Base-by-base conservation (phyloP, 2,329 filamentous ascomycete species). In the Diaporthe ampelina region DNA sequence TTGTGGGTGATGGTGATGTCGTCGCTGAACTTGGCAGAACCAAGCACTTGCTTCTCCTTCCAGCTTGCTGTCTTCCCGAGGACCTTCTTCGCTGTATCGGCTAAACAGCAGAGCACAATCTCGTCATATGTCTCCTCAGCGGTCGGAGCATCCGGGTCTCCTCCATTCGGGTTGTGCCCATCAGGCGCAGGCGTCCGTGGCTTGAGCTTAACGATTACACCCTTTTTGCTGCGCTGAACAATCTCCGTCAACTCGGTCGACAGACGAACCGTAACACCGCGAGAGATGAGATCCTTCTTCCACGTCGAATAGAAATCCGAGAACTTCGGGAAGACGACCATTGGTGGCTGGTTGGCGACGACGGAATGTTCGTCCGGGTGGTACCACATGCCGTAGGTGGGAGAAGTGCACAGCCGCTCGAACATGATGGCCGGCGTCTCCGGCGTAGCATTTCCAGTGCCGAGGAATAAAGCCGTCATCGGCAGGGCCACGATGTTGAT, bases 1-100 rank as follows among this genome's bases (percentile, higher is more conserved):
- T 86, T 88, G 80, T 94, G 92, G 1, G 92, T 94, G 76, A 94
- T 87, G 19, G 92, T 94, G 72, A 94, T 89, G 80, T 94, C 92
- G 84, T 94, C 90, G 78, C 88, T 91, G 81, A 93, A 91, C 75
- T 90, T 71, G 43, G 69, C 69, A 19, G 56, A 58, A 8, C 69
- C 69, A 17, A 71, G 69, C 17, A 71, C 69, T 21, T 52, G 8
- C 29, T 40, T 48, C 56, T 71, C 69, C 32, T 26, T 58, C 29
- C 45, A 86, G 10, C 88, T 88, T 32, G 91, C 89, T 2, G 87
- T 88, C 9, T 86, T 85, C 54, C 88, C 87, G 0, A 94, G 86
- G 4, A 94, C 86, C 21, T n/a, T 58, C 32, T 61, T 58, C n/a
- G 74, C 73, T 19, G 74, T 73, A 57, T 76, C 74, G 81, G 74